Evolutionary conservation across 345 rosid species (phyloP).

Genomic region (Salix purpurea): DNA sequence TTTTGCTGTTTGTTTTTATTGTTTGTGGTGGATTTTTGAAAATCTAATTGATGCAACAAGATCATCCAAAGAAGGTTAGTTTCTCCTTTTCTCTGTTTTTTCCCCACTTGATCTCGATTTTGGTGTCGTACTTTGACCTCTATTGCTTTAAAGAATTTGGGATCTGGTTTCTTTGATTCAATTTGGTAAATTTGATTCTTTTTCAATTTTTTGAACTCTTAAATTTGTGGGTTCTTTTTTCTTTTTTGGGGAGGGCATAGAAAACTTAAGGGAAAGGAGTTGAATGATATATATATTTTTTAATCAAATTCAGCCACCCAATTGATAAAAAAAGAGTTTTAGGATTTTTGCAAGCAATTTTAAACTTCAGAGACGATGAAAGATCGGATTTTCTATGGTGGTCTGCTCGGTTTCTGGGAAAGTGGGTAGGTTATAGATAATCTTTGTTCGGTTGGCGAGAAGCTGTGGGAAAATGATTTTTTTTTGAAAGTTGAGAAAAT

Average conservation of each 20-base stretch:
- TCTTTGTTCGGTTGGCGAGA: not conserved
- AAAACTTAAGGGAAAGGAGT: not conserved
- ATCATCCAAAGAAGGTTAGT: slow-evolving; percentile 36
- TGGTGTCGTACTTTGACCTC: not conserved
- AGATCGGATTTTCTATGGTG: slow-evolving; percentile 1
- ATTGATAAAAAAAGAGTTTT: not conserved
- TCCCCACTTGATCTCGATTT: not conserved
- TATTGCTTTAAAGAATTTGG: not conserved
- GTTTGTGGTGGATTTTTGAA: not conserved
- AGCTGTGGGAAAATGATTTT: not conserved
- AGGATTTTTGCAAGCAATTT: not conserved
- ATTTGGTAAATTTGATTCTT: not conserved
- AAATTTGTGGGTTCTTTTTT: not conserved
- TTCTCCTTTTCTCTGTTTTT: not conserved
- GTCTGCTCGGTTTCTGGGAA: not conserved
- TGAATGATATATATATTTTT: not conserved
- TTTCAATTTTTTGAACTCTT: not conserved
- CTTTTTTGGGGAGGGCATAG: not conserved
- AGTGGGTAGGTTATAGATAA: not conserved
- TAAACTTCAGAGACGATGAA: not conserved
- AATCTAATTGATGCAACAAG: slow-evolving; percentile 39
- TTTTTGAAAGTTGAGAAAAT: not conserved
- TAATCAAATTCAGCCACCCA: not conserved
- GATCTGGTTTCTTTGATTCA: not conserved
- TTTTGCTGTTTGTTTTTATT: not conserved